Base-by-base conservation (phyloP, 768 basidiomycete species). In the Rhodocollybia butyracea region DNA sequence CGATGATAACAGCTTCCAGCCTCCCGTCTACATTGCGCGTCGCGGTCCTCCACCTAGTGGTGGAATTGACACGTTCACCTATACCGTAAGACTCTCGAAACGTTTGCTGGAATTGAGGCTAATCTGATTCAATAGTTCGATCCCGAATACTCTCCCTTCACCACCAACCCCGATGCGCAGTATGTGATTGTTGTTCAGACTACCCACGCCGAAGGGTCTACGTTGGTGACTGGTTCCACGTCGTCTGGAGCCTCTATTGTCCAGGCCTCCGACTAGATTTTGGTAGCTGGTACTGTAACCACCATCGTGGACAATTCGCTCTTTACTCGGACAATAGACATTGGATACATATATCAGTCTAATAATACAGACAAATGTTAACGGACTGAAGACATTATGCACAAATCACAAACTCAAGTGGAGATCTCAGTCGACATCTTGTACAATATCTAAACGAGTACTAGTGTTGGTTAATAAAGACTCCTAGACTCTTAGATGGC, bases 11-110 rank as follows among this genome's bases (percentile, higher is more conserved):
- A 50, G 48, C 2, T 50, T 32, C 48, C 48, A 50, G 10, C 48
- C 48, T 26, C 48, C 48, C 38, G n/a, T 50, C 2, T 50, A 50
- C 34, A 36, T 50, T 39, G 48, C 34, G 6, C 48, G 48, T 50
- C 48, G 48, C 27, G 48, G 38, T 50, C 32, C 32, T 4, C 48
- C 48, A 31, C 24, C 48, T 17, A 34, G 48, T 22, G n/a, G n/a
- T n/a, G 48, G 22, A 4, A 34, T 31, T 1, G 48, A 50, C 24
- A 38, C 32, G 15, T 50, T 50, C 24, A 50, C 48, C 15, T 19
- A 21, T 13, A 50, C 48, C 27, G 48, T 50, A 38, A 1, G 48
- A n/a, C 27, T 2, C 13, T 27, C 1, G 0, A 45, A 17, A 2
- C 5, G 19, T 34, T 5, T 36, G 8, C 34, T 36, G 8, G 8